Evolutionary conservation across 2,329 filamentous ascomycete species (phyloP).

Genomic region (Aspergillus calidoustus): DNA sequence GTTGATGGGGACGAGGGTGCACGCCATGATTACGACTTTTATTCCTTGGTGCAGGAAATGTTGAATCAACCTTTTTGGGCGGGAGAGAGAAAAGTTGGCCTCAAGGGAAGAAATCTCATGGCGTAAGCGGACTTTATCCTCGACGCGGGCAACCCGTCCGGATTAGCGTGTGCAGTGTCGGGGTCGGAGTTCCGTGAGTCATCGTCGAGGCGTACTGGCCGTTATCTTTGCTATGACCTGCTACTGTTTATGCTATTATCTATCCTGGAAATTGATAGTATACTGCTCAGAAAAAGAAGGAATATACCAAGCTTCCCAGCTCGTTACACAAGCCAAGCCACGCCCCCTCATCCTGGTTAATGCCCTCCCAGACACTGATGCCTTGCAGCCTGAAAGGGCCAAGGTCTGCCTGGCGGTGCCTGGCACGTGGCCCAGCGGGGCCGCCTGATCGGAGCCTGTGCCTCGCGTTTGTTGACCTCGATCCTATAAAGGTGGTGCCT

Average conservation of each 20-base stretch:
- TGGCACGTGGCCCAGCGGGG: not conserved
- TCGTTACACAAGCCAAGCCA: not conserved
- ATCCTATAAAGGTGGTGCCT: not conserved
- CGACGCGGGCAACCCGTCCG: not conserved
- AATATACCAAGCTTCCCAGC: too few species aligned
- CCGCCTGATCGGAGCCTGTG: not conserved
- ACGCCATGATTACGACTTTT: slow-evolving; percentile 6
- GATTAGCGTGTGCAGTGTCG: not conserved
- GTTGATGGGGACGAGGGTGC: slow-evolving; percentile 23
- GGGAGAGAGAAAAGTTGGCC: not conserved
- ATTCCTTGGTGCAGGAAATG: not conserved
- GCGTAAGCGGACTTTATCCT: not conserved
- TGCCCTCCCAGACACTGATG: too few species aligned
- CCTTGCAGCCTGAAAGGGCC: not conserved
- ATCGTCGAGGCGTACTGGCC: not conserved
- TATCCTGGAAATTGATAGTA: too few species aligned
- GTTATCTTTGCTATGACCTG: not conserved
- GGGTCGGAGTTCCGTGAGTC: not conserved
- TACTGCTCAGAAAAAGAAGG: too few species aligned
- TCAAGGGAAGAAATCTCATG: not conserved
- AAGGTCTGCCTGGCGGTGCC: not conserved
- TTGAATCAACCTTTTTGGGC: not conserved
- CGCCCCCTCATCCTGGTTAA: too few species aligned
- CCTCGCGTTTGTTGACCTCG: not conserved
- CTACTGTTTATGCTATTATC: not conserved